Base-by-base conservation (phyloP, 306 rosid species). In the Carpinus viminea region DNA sequence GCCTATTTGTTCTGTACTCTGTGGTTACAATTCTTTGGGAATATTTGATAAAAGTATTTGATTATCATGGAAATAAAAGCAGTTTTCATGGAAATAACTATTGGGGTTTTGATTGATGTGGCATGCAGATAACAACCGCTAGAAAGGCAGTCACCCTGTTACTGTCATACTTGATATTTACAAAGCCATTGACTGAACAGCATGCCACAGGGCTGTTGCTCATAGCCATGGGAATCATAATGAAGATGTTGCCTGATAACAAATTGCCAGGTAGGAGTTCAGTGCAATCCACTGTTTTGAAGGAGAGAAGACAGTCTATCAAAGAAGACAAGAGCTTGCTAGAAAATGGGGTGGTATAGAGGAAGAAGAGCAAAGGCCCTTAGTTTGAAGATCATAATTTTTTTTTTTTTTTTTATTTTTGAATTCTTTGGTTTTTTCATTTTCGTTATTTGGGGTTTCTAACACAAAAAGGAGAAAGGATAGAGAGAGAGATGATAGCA, bases 121-220 rank as follows among this genome's bases (percentile, higher is more conserved):
- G 59, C 20, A 24, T 48, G 81, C 91, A 89, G 91, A 76, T 84
- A 15, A 90, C 90, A 15, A 88, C 94, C 2, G 92, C 89, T n/a
- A 86, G 94, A 78, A 90, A 90, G 74, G 89, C 88, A 26, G 92
- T 88, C 16, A 90, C 92, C 13, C 81, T 90, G 75, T 51, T 90
- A 82, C 83, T 90, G 13, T 90, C 94, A 38, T 88, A 85, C 83
- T 3, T 88, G 79, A 88, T 90, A 75, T 88, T 90, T 48, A 90
- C 94, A 70, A 90, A 90, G 92, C 90, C 92, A 17, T 68, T 88
- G 78, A 90, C 92, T 7, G 90, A 88, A 41, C 88, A 88, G 47
- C 94, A 90, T 26, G 92, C 85, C 74, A 84, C 86, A 28, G 90
- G 92, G 52, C 83, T 90, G 21, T 70, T 88, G 28, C 90, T 90